Base-by-base conservation (phyloP, 108 stramenopile genomes). In the Poteriospumella lacustris region DNA sequence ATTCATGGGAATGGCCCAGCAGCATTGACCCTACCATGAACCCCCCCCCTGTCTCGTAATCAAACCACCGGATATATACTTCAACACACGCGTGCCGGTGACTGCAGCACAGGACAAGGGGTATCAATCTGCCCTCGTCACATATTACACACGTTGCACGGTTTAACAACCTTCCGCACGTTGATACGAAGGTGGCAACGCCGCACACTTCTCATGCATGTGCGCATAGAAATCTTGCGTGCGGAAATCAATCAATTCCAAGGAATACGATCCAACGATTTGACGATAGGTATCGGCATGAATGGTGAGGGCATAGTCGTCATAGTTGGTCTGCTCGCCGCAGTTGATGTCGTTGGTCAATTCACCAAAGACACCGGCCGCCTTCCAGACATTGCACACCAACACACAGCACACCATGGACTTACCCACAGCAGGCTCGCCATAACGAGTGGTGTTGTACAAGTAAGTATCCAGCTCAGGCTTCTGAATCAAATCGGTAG, bases 371-470 rank as follows among this genome's bases (percentile, higher is more conserved):
- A 76, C 15, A n/a, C 75, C 75, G 1, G 75, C 75, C 29, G 75
- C 75, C 75, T 76, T 76, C 75, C 75, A 76, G 33, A 58, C 19
- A 0, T 1, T 31, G 43, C 75, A 76, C 29, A 76, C 75, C 36
- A 76, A 76, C 2, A 76, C 75, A 58, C 75, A 76, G 56, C 75
- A 76, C 0, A 76, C 75, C 75, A 76, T 76, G 33, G 58, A 38
- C 2, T 33, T 43, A 19, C 75, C 75, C 29, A 76, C 28, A 0
- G 43, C 75, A 26, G 42, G 2, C 44, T 72, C 69, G 29, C 44
- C 43, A 2, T 72, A 41, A 28, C 69, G 39, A 31, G 69, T 43
- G 29, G 69, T 72, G 42, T 72, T 41, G 69, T 72, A 72, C 69
- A 70, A 24, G 28, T 31, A 70, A 3, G 19, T 42, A 24, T 70